Conservation (phyloP, 345 rosid genomes). For the Salix viminalis region DNA sequence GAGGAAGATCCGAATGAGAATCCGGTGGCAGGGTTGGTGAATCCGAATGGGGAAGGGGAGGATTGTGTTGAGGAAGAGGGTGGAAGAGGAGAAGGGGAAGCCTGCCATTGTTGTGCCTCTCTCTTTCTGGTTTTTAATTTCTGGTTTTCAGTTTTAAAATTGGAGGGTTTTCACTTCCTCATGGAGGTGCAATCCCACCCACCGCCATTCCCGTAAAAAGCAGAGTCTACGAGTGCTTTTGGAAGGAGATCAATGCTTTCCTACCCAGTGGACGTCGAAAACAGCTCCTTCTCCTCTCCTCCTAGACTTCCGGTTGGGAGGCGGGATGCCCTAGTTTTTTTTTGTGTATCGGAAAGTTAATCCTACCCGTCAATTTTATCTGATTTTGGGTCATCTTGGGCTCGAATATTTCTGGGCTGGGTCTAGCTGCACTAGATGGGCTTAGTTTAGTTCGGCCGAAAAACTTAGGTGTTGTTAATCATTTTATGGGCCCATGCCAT, state of each 20-base stretch:
- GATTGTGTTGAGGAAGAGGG: slow-evolving; percentile 3
- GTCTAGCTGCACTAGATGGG: not conserved
- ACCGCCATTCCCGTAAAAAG: not conserved
- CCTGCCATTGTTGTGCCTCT: slow-evolving; percentile 28
- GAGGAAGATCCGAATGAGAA: slow-evolving; percentile 26
- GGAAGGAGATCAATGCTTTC: not conserved
- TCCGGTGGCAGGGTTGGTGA: slow-evolving; percentile 25
- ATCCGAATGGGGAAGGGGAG: slow-evolving; percentile 31
- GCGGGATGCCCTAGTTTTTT: not conserved
- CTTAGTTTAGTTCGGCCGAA: not conserved
- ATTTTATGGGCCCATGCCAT: too few species aligned
- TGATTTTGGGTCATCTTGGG: not conserved
- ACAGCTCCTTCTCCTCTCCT: not conserved
- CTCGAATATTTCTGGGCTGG: not conserved
- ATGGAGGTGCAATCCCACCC: too few species aligned
- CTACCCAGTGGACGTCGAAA: not conserved
- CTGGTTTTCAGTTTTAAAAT: not conserved
- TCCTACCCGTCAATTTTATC: not conserved
- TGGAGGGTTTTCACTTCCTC: not conserved
- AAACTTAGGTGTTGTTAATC: too few species aligned
- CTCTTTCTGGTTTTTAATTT: not conserved
- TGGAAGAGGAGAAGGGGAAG: slow-evolving; percentile 18
- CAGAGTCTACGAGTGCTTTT: not conserved
- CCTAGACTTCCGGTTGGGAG: not conserved
- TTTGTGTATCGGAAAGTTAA: not conserved